phyloP scores from a whole-genome alignment of 495 filamentous ascomycete species.

The Aspergillus egyptiacus region DNA sequence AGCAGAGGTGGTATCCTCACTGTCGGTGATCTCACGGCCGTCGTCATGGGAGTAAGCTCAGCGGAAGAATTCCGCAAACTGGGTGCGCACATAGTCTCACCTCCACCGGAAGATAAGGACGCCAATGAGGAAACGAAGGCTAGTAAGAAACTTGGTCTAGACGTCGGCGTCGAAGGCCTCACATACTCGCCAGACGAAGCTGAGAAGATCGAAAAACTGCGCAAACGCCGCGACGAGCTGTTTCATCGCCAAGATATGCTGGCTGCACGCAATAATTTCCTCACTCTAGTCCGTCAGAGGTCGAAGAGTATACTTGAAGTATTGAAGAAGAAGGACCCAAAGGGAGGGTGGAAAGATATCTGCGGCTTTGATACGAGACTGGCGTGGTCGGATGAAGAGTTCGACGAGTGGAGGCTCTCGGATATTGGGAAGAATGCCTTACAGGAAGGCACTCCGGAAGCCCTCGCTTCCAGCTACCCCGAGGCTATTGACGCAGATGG shows the following conservation, averaged over 20 bases:
- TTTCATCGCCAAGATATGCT: slow-evolving; percentile 41
- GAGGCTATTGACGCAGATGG: slow-evolving; percentile 30
- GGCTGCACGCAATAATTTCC: slow-evolving; percentile 36
- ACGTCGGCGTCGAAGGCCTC: slow-evolving; percentile 26
- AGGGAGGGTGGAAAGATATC: slow-evolving; percentile 55
- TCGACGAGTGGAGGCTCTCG: slow-evolving; percentile 49
- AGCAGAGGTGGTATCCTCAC: slow-evolving; percentile 55
- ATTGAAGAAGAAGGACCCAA: slow-evolving; percentile 44
- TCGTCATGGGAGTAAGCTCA: slow-evolving; percentile 42
- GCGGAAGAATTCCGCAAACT: slow-evolving; percentile 52
- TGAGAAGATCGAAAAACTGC: slow-evolving; percentile 38
- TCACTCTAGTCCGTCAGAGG: slow-evolving; percentile 39
- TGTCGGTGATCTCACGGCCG: slow-evolving; percentile 50
- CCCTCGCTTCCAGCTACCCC: slow-evolving; percentile 30
- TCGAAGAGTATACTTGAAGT: slow-evolving; percentile 41
- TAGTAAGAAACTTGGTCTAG: slow-evolving; percentile 65
- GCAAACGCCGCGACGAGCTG: slow-evolving; percentile 32
- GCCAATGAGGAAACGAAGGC: slow-evolving; percentile 31
- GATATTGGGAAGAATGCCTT: slow-evolving; percentile 37
- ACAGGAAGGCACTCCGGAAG: slow-evolving; percentile 35
- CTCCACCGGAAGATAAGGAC: slow-evolving; percentile 27
- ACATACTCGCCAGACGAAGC: slow-evolving; percentile 40
- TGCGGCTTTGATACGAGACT: slow-evolving; percentile 62
- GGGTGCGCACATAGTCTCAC: slow-evolving; percentile 46
- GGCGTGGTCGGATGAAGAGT: slow-evolving; percentile 56